These are phyloP conservation scores for Chlorophyllum brunneum DNA, from an alignment of 768 basidiomycete species.

Conservation along the genomic window DNA sequence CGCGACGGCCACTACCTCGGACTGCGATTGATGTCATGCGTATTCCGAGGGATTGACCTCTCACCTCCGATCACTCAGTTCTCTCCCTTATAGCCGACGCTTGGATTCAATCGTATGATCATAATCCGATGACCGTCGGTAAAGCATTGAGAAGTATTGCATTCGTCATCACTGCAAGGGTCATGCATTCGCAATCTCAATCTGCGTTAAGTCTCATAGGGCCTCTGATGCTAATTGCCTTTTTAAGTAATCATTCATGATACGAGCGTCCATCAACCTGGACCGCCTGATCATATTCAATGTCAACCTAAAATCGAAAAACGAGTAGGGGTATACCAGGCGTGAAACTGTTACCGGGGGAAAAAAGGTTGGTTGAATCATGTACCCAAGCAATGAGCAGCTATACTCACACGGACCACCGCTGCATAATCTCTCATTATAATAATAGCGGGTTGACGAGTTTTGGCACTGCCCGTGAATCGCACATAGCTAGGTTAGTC, in stretches of 20 bases:
- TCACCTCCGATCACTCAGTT: background rate
- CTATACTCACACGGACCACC: background rate
- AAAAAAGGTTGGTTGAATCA: background rate
- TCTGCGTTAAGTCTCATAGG: no score
- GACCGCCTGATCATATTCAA: no score
- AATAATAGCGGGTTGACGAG: no score
- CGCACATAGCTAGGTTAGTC: no score
- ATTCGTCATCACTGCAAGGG: background rate
- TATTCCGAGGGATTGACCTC: background rate
- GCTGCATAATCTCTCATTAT: no score
- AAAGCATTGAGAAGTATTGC: background rate
- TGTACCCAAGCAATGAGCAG: background rate
- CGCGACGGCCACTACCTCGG: no score
- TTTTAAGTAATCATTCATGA: background rate
- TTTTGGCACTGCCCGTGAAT: no score
- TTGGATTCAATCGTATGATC: background rate
- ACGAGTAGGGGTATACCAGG: background rate
- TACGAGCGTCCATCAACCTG: no score
- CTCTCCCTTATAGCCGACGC: background rate
- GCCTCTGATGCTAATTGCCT: background rate
- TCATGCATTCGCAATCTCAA: no score
- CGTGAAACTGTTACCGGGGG: background rate
- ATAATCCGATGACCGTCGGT: background rate
- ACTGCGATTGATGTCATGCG: background rate
- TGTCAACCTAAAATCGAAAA: no score